Conservation (phyloP, 495 filamentous ascomycete species). For the Penicillium verhagenii region DNA sequence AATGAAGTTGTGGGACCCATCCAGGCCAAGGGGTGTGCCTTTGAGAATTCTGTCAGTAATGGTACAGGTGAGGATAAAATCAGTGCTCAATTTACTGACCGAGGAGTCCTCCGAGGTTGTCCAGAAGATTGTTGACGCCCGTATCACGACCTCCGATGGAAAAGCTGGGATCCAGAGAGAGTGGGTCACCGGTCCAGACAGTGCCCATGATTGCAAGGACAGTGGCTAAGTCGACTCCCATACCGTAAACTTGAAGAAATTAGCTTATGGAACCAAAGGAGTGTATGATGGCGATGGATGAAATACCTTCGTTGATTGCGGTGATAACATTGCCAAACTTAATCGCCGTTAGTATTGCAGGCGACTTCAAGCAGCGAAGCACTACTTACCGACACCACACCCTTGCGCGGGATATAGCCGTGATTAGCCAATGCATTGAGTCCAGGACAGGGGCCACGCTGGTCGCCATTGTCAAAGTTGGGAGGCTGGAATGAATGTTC, state of each 20-base stretch:
- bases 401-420: slow-evolving; percentile 53
- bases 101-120: slow-evolving; percentile 27
- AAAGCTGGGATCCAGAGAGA: slow-evolving; percentile 40
- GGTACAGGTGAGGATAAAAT: neutral
- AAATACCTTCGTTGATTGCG: slow-evolving; percentile 32
- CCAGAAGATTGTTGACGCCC: slow-evolving; percentile 31
- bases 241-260: slow-evolving; percentile 40
- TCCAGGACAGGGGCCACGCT: slow-evolving; percentile 51
- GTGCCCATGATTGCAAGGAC: slow-evolving; percentile 52
- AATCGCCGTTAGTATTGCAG: slow-evolving; percentile 26
- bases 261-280: neutral
- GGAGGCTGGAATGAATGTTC: slow-evolving; percentile 40
- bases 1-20: slow-evolving; percentile 55
- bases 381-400: slow-evolving; percentile 38
- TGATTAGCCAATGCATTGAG: slow-evolving; percentile 55
- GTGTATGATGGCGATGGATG: neutral
- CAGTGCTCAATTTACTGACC: slow-evolving; percentile 4
- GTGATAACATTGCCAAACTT: slow-evolving; percentile 25
- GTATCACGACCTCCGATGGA: slow-evolving; percentile 36
- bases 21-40: slow-evolving; percentile 45
- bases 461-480: slow-evolving; percentile 34
- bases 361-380: slow-evolving; percentile 6
- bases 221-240: slow-evolving; percentile 50
- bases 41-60: neutral
- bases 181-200: slow-evolving; percentile 47